Percentiles rank a stretch among this genome's conserved stretches.
Evolutionary conservation across 2,329 filamentous ascomycete genomes (phyloP).

Genomic region (Colletotrichum eleusines): DNA sequence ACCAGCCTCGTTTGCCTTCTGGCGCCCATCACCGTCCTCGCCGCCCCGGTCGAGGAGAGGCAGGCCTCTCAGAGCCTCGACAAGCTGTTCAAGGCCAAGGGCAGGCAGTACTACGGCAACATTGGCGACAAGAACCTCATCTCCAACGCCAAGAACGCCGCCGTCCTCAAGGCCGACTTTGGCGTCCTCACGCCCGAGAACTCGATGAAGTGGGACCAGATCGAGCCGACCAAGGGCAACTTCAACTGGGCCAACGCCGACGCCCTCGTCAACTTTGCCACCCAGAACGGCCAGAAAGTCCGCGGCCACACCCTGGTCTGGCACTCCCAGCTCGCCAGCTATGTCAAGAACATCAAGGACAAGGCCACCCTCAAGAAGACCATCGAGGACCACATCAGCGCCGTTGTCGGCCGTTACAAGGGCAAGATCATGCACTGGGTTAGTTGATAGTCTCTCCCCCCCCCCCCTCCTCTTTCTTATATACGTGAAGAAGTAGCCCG

Average conservation of each 20-base stretch:
- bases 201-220: background rate
- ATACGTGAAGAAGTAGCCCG: background rate
- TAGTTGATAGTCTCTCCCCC: no score
- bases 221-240: background rate
- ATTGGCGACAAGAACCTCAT: slow-evolving; percentile 67
- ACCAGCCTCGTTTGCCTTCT: slow-evolving; percentile 50
- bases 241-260: slow-evolving; percentile 53
- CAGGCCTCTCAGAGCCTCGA: slow-evolving; percentile 64
- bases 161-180: slow-evolving; percentile 53
- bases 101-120: slow-evolving; percentile 76
- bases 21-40: slow-evolving; percentile 52
- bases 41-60: slow-evolving; percentile 49
- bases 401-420: slow-evolving; percentile 70
- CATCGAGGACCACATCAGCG: slow-evolving; percentile 70
- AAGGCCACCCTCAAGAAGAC: slow-evolving; percentile 64
- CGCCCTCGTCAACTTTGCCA: slow-evolving; percentile 70
- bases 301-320: slow-evolving; percentile 77
- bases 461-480: background rate
- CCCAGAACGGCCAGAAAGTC: slow-evolving; percentile 66
- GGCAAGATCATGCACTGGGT: slow-evolving; percentile 72
- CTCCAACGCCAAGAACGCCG: slow-evolving; percentile 51
- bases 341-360: slow-evolving; percentile 69
- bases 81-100: slow-evolving; percentile 67
- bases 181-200: background rate
- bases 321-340: slow-evolving; percentile 71